These are phyloP conservation scores for Viola odorata DNA, from an alignment of 345 rosid species.

Conservation along the genomic window DNA sequence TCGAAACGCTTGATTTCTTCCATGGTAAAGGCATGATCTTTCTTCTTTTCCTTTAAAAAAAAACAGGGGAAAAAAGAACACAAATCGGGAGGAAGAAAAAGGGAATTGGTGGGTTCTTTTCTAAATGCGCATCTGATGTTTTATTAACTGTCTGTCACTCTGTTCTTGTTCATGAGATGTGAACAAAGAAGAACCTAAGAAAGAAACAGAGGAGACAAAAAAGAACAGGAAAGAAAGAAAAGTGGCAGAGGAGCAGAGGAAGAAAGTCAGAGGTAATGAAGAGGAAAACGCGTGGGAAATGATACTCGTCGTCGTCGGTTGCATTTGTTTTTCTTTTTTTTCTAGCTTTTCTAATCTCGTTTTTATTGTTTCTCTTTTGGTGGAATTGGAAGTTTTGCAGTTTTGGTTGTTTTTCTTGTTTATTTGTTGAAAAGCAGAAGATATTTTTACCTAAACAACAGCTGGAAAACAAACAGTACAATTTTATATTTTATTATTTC, in stretches of 20 bases:
- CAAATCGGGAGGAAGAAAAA: neutral
- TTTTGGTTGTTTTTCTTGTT: too few relatives aligned
- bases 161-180: neutral
- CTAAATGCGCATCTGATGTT: neutral
- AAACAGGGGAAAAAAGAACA: neutral
- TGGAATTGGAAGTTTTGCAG: too few relatives aligned
- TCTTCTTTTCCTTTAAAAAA: neutral
- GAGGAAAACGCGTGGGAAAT: neutral
- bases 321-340: too few relatives aligned
- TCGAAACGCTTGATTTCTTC: conserved; percentile 50
- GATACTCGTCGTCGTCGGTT: too few relatives aligned
- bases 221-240: neutral
- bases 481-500: too few relatives aligned
- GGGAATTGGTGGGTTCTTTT: neutral
- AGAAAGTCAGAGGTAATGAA: neutral
- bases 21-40: conserved; percentile 70
- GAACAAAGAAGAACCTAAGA: neutral
- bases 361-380: too few relatives aligned
- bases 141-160: too few relatives aligned
- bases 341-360: too few relatives aligned
- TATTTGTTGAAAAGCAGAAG: too few relatives aligned
- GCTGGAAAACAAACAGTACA: too few relatives aligned
- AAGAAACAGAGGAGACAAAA: neutral
- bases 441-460: too few relatives aligned
- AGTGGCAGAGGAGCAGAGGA: neutral